Base-by-base conservation (phyloP, 2,329 filamentous ascomycete species). In the Colletotrichum australisinense region DNA sequence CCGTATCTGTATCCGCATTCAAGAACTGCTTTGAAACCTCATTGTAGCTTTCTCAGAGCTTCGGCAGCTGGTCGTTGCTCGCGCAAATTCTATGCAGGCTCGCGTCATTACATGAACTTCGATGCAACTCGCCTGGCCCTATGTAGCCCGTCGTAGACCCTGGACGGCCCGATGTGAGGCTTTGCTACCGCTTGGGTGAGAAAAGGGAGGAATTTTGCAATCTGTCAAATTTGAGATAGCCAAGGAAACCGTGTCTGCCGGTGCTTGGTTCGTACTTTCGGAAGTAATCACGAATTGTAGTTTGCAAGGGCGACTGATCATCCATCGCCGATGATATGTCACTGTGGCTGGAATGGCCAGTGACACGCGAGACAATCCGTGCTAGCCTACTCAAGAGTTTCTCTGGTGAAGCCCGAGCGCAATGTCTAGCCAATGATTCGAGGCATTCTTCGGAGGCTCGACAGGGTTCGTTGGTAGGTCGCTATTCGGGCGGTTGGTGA, bases 41-140 rank as follows among this genome's bases (percentile, higher is more conserved):
- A 55, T 46, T 46, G 5, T 22, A 6, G 32, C 32, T 60, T n/a
- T 14, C 46, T n/a, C 26, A 46, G 35, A 59, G 28, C 35, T 56
- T 49, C 71, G 60, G 67, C 57, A 56, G 56, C 71, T 57, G 65
- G 67, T 49, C 56, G 62, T 52, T n/a, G 11, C 28, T 14, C 12
- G 38, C 26, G 19, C 9, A 16, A 35, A 60, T 65, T 26, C 46
- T 24, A 66, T 70, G 60, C 67, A 70, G 67, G 46, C 38, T 71
- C 67, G 67, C 60, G 71, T 65, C 66, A 69, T 62, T 59, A 60
- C 14, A 32, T 65, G 26, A 42, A 65, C 56, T 38, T 28, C 24
- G 26, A 56, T 66, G 60, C 60, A 59, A 55, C 67, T 70, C 60
- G 60, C 70, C 67, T 32, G 35, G 26, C 32, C 9, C n/a, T 32